Evolutionary conservation across 2,329 filamentous ascomycete genomes (phyloP).

Genomic region (Fusarium miscanthi): DNA sequence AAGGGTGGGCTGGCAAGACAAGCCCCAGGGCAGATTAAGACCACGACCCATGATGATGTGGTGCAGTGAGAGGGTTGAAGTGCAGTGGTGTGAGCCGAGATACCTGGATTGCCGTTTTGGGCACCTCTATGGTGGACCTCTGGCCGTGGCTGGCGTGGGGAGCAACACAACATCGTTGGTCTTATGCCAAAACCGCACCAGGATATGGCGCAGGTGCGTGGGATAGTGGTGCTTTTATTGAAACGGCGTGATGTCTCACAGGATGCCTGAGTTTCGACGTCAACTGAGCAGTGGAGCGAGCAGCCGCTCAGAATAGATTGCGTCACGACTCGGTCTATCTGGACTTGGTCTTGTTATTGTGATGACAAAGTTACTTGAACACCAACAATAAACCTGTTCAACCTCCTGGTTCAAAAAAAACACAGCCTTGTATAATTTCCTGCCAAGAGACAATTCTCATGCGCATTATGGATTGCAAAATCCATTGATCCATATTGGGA

Average conservation of each 20-base stretch:
- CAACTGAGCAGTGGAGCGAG: conserved; percentile 16
- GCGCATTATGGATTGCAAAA: conserved; percentile 14
- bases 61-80: conserved; percentile 9
- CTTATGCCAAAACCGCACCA: conserved; percentile 12
- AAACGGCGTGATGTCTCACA: conserved; percentile 7
- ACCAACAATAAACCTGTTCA: conserved; percentile 8
- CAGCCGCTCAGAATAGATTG: conserved; percentile 31
- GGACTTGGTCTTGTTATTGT: background rate
- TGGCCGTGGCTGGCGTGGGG: conserved; percentile 32
- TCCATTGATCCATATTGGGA: conserved; percentile 32
- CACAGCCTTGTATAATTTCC: background rate
- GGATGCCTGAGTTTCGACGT: conserved; percentile 13
- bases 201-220: conserved; percentile 31
- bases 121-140: conserved; percentile 33
- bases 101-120: conserved; percentile 27
- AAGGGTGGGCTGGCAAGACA: conserved; percentile 29
- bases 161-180: conserved; percentile 31
- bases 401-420: background rate
- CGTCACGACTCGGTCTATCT: conserved; percentile 38
- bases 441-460: conserved; percentile 4
- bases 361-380: conserved; percentile 9
- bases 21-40: conserved; percentile 12
- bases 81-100: conserved; percentile 39
- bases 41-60: conserved; percentile 23
- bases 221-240: conserved; percentile 31